Percentiles rank a stretch among this genome's conserved stretches.
phyloP scores from a whole-genome alignment of 106 monocot species.

The Apostasia ramifera region DNA sequence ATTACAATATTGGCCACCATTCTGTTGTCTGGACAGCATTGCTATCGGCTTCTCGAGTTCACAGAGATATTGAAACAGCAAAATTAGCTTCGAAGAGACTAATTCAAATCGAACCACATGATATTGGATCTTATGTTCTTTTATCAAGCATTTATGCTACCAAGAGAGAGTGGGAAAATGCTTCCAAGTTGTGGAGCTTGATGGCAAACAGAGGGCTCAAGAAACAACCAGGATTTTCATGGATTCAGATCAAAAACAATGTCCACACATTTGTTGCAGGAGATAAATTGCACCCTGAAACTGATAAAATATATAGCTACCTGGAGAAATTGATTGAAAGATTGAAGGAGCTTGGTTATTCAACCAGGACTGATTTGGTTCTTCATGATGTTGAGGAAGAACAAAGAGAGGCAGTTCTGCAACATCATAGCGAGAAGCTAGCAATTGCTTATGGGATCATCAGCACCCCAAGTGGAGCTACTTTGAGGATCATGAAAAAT shows the following conservation, averaged over 20 bases:
- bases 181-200: conserved; percentile 28
- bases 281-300: conserved; percentile 37
- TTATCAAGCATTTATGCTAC: conserved; percentile 59
- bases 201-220: conserved; percentile 43
- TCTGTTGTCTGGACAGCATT: conserved; percentile 57
- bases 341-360: conserved; percentile 47
- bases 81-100: conserved; percentile 39
- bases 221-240: conserved; percentile 58
- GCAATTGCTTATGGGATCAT: conserved; percentile 56
- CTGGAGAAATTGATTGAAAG: conserved; percentile 42
- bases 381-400: conserved; percentile 48
- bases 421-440: conserved; percentile 45
- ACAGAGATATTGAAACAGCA: conserved; percentile 43
- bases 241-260: conserved; percentile 57
- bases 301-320: conserved; percentile 34
- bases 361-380: conserved; percentile 30
- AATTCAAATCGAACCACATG: conserved; percentile 34
- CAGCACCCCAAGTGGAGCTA: conserved; percentile 23
- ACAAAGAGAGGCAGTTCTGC: conserved; percentile 29
- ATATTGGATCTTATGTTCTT: conserved; percentile 48
- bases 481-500: conserved; percentile 56
- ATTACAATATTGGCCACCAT: conserved; percentile 38
- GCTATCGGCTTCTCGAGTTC: conserved; percentile 53
- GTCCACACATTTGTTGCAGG: conserved; percentile 54
- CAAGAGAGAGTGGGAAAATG: conserved; percentile 40